Evolutionary conservation across 2,329 filamentous ascomycete genomes (phyloP), one percentile per base, ranked within the genome.

Genomic region (Simplicillium sp.): DNA sequence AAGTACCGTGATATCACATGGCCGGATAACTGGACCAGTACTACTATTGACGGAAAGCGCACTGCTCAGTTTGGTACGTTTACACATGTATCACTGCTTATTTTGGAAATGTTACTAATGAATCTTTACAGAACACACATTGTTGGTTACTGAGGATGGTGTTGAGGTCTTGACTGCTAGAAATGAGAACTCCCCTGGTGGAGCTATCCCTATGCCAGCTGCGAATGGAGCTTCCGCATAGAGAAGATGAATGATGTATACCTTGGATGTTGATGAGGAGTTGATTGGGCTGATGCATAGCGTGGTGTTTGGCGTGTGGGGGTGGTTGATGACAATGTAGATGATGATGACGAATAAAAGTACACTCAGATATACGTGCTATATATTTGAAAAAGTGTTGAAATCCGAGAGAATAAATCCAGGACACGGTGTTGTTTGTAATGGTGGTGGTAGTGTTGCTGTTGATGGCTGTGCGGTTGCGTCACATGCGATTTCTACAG

Each of bases 11-110:
- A 98, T 57, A 84, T 92, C 60, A 97, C 88, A 1, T 98, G 92
- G 92, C 92, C 92, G 1, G 92, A 98, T 60, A 87, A 97, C 68
- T 98, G 92, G 92, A 98, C 92, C 1, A 95, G 88, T 62, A 86
- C 87, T 5, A 98, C 92, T 0, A 77, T 82, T 42, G 92, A 98
- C 59, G 92, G 92, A 38, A 85, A 84, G 62, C 72, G 78, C 57
- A 95, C 89, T 13, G 92, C 92, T 9, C 92, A 98, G 58, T 98
- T 98, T 56, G 84, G 83, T 87, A 67, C 61, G 80, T 63, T 41
- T 20, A 12, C 14, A 32, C n/a, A 15, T 9, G 37, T n/a, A 16
- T 31, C 11, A 12, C 16, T 28, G 8, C 36, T 15, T 15, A 29
- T 11, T 29, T 16, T 18, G 13, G 16, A 20, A 11, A 12, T n/a